Percentiles rank a stretch among this genome's conserved stretches.
Conservation (phyloP, 352 stramenopile genomes). For the Globisporangium yorkense region DNA sequence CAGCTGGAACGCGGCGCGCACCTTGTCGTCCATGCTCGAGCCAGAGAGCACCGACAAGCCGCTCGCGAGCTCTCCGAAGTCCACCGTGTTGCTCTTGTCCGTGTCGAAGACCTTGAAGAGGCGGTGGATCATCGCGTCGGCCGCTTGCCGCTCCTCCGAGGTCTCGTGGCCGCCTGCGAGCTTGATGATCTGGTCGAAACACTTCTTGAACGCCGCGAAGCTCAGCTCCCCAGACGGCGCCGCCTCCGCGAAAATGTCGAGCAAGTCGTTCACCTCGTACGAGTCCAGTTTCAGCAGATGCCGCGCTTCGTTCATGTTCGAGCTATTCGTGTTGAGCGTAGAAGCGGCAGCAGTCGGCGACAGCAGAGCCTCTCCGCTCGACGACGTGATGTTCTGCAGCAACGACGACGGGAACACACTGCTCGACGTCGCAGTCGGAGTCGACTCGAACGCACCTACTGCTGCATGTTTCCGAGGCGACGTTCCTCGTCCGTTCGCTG, state of each 20-base stretch:
- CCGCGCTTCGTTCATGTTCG: slow-evolving; percentile 71
- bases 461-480: slow-evolving; percentile 1
- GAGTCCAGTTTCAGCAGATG: slow-evolving; percentile 78
- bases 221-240: slow-evolving; percentile 71
- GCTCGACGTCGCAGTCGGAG: slow-evolving; percentile 1
- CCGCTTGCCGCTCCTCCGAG: slow-evolving; percentile 63
- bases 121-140: slow-evolving; percentile 73
- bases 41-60: slow-evolving; percentile 80
- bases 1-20: slow-evolving; percentile 78
- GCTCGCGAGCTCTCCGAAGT: slow-evolving; percentile 83
- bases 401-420: slow-evolving; percentile 30
- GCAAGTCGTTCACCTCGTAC: slow-evolving; percentile 85
- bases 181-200: slow-evolving; percentile 84
- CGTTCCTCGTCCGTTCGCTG: slow-evolving; percentile 2
- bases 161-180: slow-evolving; percentile 66
- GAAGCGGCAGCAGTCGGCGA: slow-evolving; percentile 40
- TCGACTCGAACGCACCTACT: background rate
- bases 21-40: slow-evolving; percentile 84
- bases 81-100: slow-evolving; percentile 80
- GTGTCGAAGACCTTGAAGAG: slow-evolving; percentile 84
- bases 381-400: slow-evolving; percentile 30
- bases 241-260: slow-evolving; percentile 85
- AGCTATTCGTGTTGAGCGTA: slow-evolving; percentile 58
- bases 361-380: slow-evolving; percentile 33
- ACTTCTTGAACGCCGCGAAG: slow-evolving; percentile 83